Conservation (phyloP, 2,329 filamentous ascomycete genomes). For the Magnaporthiopsis rhizophila region DNA sequence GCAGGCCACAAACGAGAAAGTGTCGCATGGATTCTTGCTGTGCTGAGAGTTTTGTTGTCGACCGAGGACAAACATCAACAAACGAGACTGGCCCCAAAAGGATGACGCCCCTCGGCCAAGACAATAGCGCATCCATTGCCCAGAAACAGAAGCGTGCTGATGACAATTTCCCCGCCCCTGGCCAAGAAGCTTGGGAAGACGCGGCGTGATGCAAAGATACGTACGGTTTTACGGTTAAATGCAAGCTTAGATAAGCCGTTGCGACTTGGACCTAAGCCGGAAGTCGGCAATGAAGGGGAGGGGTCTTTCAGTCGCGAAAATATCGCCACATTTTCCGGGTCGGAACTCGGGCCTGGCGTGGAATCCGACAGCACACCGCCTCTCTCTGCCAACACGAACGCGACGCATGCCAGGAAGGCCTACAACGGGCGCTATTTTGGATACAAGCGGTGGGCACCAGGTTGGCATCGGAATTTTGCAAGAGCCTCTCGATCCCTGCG, state of each 20-base stretch:
- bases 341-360: not conserved
- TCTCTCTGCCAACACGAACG: not conserved
- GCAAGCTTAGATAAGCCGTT: not conserved
- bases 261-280: not conserved
- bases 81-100: not conserved
- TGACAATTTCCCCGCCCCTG: not conserved
- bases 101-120: not conserved
- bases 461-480: too few species aligned
- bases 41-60: too few species aligned
- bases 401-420: too few species aligned
- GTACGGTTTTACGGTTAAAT: not conserved
- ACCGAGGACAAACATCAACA: too few species aligned
- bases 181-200: not conserved
- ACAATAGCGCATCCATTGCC: not conserved
- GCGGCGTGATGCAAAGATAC: too few species aligned
- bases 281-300: not conserved
- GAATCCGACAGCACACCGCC: not conserved
- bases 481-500: not conserved
- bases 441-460: not conserved
- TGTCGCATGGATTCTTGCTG: not conserved
- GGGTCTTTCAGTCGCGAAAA: too few species aligned
- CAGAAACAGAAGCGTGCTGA: not conserved
- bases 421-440: not conserved
- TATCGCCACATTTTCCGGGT: too few species aligned
- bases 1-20: too few species aligned